Percentiles rank a stretch among this genome's conserved stretches.
phyloP scores from a whole-genome alignment of 2,329 filamentous ascomycete species.

The Aspergillus versicolor region DNA sequence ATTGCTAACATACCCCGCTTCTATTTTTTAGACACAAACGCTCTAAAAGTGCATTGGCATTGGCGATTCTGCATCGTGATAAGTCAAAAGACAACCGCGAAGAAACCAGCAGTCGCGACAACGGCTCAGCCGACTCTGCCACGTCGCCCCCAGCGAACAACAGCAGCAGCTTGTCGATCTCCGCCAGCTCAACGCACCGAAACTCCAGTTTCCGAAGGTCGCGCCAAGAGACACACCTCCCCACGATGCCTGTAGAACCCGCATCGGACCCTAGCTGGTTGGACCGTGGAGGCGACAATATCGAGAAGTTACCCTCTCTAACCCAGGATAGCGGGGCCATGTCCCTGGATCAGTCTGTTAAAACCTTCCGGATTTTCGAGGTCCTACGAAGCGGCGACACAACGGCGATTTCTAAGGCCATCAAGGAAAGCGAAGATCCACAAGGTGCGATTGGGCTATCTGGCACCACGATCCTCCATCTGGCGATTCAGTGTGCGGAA shows the following conservation, averaged over 20 bases:
- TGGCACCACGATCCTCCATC: constrained; percentile 86
- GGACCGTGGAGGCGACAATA: constrained; percentile 24
- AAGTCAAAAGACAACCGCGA: constrained; percentile 46
- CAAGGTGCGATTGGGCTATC: constrained; percentile 45
- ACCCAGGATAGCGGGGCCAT: constrained; percentile 35
- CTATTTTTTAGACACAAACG: constrained; percentile 49
- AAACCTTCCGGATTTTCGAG: constrained; percentile 92
- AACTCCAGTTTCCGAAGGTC: constrained; percentile 32
- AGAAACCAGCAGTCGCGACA: constrained; percentile 23
- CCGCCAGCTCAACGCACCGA: constrained; percentile 30
- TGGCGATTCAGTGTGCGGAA: constrained; percentile 95
- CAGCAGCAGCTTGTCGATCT: constrained; percentile 27
- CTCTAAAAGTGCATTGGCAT: constrained; percentile 54
- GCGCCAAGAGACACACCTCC: constrained; percentile 22
- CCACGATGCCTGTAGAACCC: constrained; percentile 23
- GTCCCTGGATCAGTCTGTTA: constrained; percentile 87
- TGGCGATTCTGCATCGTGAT: constrained; percentile 55
- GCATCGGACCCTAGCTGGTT: constrained; percentile 29
- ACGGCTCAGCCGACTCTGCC: constrained; percentile 27
- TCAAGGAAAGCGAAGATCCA: constrained; percentile 59
- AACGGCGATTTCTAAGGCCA: constrained; percentile 80
- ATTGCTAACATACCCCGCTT: constrained; percentile 33
- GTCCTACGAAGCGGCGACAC: constrained; percentile 88
- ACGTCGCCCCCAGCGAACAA: constrained; percentile 24
- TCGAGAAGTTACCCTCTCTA: constrained; percentile 35